Conservation (phyloP, 805 yeast species). For the Starmerella floris region DNA sequence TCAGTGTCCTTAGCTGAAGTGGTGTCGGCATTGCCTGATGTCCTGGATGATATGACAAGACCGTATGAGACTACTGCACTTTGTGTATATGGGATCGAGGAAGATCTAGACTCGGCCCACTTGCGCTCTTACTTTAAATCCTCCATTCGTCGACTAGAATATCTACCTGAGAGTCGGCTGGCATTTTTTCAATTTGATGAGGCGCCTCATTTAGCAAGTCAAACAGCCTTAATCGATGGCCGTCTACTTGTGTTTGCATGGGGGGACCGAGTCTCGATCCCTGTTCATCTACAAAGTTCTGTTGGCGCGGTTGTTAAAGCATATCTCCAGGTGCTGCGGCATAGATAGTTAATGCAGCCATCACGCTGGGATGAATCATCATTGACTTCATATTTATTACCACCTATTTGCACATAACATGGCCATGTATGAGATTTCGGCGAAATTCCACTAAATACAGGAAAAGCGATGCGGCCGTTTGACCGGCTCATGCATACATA, state of each 20-base stretch:
- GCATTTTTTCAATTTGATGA: conserved; percentile 48
- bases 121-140: conserved; percentile 35
- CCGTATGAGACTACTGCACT: conserved; percentile 39
- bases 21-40: not conserved
- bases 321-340: conserved; percentile 1
- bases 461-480: too few species aligned
- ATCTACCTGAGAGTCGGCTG: conserved; percentile 47
- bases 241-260: conserved; percentile 23
- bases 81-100: conserved; percentile 63
- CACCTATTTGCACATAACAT: too few species aligned
- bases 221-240: conserved; percentile 21
- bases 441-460: too few species aligned
- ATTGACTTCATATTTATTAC: too few species aligned
- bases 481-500: conserved; percentile 60
- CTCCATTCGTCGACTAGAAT: conserved; percentile 34
- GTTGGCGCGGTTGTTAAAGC: conserved; percentile 11
- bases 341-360: too few species aligned
- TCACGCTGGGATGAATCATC: too few species aligned
- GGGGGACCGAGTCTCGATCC: conserved; percentile 24
- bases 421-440: too few species aligned
- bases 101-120: conserved; percentile 41
- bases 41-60: not conserved
- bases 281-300: conserved; percentile 7
- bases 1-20: not conserved
- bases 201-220: conserved; percentile 21